A percentile compares a stretch with the other conserved stretches of the same genome.
Evolutionary conservation across 176 grass and related monocot genomes (phyloP).

Genomic region (Neostapfia colusana): DNA sequence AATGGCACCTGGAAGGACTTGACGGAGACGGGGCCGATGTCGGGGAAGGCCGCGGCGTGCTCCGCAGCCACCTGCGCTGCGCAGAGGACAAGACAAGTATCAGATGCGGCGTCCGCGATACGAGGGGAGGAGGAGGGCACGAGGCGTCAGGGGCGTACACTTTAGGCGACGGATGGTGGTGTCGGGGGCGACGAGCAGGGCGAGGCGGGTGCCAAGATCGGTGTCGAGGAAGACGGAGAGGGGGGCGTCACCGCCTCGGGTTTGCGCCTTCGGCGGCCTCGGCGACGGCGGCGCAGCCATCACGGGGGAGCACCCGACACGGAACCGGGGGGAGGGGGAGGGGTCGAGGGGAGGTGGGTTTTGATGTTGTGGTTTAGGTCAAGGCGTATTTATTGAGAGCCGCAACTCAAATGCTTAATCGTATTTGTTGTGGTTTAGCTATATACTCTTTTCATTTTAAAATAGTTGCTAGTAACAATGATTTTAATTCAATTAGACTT

Average conservation of each 20-base stretch:
- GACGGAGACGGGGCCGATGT: slow-evolving; percentile 33
- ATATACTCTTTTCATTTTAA: no score
- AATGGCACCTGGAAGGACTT: slow-evolving; percentile 49
- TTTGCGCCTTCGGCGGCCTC: not conserved
- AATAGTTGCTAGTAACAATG: no score
- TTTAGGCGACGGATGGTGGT: slow-evolving; percentile 56
- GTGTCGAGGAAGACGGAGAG: slow-evolving; percentile 61
- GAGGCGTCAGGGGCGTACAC: slow-evolving; percentile 40
- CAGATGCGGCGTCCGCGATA: not conserved
- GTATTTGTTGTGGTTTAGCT: not conserved
- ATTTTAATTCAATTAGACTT: no score
- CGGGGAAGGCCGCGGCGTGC: slow-evolving; percentile 38
- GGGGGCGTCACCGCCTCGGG: not conserved
- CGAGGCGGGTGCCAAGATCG: slow-evolving; percentile 57
- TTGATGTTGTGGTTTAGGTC: not conserved
- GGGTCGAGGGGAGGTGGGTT: not conserved
- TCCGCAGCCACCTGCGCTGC: slow-evolving; percentile 39
- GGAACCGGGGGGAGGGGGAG: not conserved
- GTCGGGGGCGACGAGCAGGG: slow-evolving; percentile 37
- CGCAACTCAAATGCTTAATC: not conserved
- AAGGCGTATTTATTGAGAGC: not conserved
- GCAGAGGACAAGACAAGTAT: slow-evolving; percentile 11
- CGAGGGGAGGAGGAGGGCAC: not conserved
- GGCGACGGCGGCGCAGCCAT: slow-evolving; percentile 22
- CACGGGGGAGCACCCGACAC: no score